Evolutionary conservation across 345 rosid species (phyloP), one percentile per base, ranked within the genome.

Genomic region (Turnera subulata): DNA sequence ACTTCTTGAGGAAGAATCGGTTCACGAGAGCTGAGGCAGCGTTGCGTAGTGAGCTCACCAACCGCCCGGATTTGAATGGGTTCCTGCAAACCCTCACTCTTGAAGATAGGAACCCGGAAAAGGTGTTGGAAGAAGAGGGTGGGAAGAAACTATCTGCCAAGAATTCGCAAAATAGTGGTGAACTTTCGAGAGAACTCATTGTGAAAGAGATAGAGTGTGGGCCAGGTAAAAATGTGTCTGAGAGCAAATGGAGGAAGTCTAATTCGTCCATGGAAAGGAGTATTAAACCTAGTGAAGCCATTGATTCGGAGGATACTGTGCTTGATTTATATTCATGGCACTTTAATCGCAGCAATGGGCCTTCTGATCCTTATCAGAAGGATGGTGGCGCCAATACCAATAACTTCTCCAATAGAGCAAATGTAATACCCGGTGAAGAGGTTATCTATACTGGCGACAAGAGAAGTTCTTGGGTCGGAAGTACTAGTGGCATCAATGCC

Each of bases 1-100:
- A 88, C 45, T 94, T 87, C 75, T 73, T 94, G 60, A 76, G 74
- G 82, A 85, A 67, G 43, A 89, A 90, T 67, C 83, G 65, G 46
- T 85, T 94, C 76, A 78, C 87, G 0, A 76, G 88, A 66, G 99
- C 99, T 56, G 99, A 94, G 84, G 91, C 90, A 57, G 97, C 99
- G 59, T 70, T 94, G 69, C 95, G 89, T 47, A 69, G 87, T 64
- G 99, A 94, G 86, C 83, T 94, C 1, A 59, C 50, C 46, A 76
- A 67, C 72, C 80, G 37, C 22, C 82, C 90, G 71, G 97, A 93
- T 76, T 70, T 87, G 48, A 90, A 84, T 77, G 89, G 82, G 10
- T 75, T 85, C 45, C 75, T 87, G 77, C 77, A 78, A 67, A 90
- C 74, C 38, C 89, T 84, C 58, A 59, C 47, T 24, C 64, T 87